Evolutionary conservation across 495 filamentous ascomycete genomes (phyloP), one percentile per base, ranked within the genome.

Genomic region (Astrothelium macrocarpum): DNA sequence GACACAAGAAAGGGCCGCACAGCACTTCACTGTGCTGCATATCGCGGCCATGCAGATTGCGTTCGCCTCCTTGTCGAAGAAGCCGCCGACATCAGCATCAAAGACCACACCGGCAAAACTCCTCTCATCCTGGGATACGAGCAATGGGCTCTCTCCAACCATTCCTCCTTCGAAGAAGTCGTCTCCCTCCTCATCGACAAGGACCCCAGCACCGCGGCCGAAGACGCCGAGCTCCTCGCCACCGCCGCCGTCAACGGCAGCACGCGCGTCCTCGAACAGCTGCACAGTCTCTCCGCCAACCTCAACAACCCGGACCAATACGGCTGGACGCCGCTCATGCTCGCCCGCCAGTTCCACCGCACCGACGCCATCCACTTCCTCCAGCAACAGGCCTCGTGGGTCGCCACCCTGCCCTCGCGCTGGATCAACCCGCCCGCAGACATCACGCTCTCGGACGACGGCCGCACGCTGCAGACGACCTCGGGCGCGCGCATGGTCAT

Each of bases 1-100:
- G 66, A 68, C 43, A 60, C 49, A 12, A 60, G 53, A 23, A 68
- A 64, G 46, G 64, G 66, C 16, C 66, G 66, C 58, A 64, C 64
- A 26, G n/a, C 64, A 14, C 60, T 68, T 14, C 67, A 69, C 32
- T 63, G 66, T 18, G 67, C 67, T 16, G 65, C 62, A 18, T 23
- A 32, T 26, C 56, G 49, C 32, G 67, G 67, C 28, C 65, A 63
- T 1, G 36, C 39, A 39, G 65, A 64, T 14, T 32, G 32, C 45
- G 62, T 64, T 12, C 46, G 53, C 31, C 31, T 64, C 2, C 53
- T 64, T 2, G 23, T 56, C 16, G 49, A 56, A 29, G 7, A 26
- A 3, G 49, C 7, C 20, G 49, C 49, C 7, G 49, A 29, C 0
- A 16, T 56, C 5, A 56, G 29, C 25, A 56, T 56, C 4, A 2